Evolutionary conservation across 2,329 filamentous ascomycete species (phyloP).

Genomic region (Ploettnerulaceae sp.): DNA sequence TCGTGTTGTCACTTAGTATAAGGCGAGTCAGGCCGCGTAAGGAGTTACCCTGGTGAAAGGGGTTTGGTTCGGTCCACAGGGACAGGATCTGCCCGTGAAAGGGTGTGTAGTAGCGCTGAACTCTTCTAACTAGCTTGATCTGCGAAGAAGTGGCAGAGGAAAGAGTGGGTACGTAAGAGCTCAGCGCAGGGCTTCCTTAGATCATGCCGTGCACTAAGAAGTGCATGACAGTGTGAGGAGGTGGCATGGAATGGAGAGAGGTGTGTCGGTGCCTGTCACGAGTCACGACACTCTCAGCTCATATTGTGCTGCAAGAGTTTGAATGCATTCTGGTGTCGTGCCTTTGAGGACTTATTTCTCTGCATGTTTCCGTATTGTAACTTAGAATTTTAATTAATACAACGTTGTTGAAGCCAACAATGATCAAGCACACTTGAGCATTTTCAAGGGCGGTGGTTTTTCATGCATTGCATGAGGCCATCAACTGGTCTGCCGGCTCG

Average conservation of each 20-base stretch:
- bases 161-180: conserved; percentile 15
- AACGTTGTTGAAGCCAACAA: conserved; percentile 5
- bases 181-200: conserved; percentile 14
- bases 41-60: conserved; percentile 12
- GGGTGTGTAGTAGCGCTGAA: conserved; percentile 2
- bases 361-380: neutral
- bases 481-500: neutral
- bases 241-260: conserved; percentile 13
- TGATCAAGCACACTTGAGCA: conserved; percentile 7
- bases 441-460: conserved; percentile 7
- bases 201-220: conserved; percentile 12
- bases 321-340: conserved; percentile 11
- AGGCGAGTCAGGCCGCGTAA: conserved; percentile 11
- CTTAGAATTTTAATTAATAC: neutral
- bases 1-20: conserved; percentile 15
- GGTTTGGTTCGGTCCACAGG: conserved; percentile 9
- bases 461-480: conserved; percentile 9
- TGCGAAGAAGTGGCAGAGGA: conserved; percentile 4
- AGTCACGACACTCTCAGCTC: conserved; percentile 17
- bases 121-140: conserved; percentile 12
- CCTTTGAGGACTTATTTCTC: conserved; percentile 16
- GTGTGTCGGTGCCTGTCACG: conserved; percentile 11
- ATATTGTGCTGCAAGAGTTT: conserved; percentile 15
- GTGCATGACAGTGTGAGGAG: conserved; percentile 8
- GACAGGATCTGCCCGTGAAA: conserved; percentile 12